phyloP scores from a whole-genome alignment of 2,329 filamentous ascomycete species.

The Tolypocladium album region DNA sequence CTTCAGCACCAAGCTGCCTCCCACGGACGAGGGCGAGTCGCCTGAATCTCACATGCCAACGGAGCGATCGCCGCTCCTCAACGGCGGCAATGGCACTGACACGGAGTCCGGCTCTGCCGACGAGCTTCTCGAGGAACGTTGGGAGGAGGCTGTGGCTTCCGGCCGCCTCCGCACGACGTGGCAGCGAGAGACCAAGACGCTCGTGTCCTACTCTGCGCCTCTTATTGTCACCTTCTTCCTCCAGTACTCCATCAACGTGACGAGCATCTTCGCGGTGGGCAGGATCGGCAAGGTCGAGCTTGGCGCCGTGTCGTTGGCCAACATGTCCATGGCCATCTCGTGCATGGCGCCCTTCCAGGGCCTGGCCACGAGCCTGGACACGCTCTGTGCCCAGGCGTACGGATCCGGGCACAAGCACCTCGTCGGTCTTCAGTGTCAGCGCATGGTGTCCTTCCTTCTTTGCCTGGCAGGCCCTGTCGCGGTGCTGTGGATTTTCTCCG shows the following conservation, averaged over 20 bases:
- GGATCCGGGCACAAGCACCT: conserved; percentile 83
- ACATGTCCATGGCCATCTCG: conserved; percentile 73
- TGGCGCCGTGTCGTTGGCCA: conserved; percentile 35
- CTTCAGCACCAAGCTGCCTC: conserved; percentile 46
- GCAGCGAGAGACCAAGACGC: conserved; percentile 78
- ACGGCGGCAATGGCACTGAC: conserved; percentile 13
- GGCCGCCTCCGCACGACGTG: conserved; percentile 83
- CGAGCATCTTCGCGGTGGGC: conserved; percentile 69
- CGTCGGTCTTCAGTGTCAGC: conserved; percentile 72
- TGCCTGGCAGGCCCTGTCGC: conserved; percentile 61
- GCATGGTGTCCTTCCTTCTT: conserved; percentile 72
- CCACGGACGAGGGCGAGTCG: conserved; percentile 25
- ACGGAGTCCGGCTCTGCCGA: conserved; percentile 38
- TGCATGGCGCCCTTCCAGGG: conserved; percentile 71
- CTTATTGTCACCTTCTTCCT: conserved; percentile 63
- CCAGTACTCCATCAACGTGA: conserved; percentile 77
- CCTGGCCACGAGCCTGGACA: conserved; percentile 84
- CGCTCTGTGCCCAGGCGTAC: conserved; percentile 87
- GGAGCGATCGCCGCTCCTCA: conserved; percentile 32
- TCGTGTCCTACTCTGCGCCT: conserved; percentile 60
- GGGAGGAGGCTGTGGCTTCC: conserved; percentile 74
- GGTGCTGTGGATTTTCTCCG: conserved; percentile 59
- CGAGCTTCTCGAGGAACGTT: conserved; percentile 52
- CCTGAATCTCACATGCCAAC: conserved; percentile 22
- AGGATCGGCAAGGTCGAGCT: conserved; percentile 56